Evolutionary conservation across 768 basidiomycete species (phyloP), one percentile per base, ranked within the genome.

Genomic region (Boletus rex-veris): DNA sequence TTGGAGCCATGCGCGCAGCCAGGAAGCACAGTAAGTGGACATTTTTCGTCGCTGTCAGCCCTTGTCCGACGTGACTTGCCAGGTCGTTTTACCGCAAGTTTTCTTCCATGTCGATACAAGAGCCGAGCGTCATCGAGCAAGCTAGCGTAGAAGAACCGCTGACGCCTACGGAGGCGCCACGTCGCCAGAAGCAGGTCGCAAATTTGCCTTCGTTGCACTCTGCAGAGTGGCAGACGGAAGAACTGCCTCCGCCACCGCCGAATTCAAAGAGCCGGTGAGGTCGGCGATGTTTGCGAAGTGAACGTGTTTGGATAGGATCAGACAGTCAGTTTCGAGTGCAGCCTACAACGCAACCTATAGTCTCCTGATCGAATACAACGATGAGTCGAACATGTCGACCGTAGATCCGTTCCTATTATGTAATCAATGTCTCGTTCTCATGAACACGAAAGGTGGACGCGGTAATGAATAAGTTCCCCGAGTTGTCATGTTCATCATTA

Each of bases 1-100:
- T 5, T 97, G 92, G 89, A 84, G 83, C 45, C 78, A 80, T 41
- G 74, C 77, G 16, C 77, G 95, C 39, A 80, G 84, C 55, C 79
- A 84, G 45, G 91, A 95, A 67, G 77, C 90, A 26, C 84, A 84
- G 90, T 92, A 63, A 69, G 86, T 42, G 6, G 28, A 36, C 12
- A 3, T 45, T 4, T 19, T 33, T 31, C n/a, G 16, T 28, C 19
- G 0, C 24, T 36, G 30, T 36, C 12, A 9, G 12, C 18, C 24
- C 39, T 28, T 12, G 28, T 26, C 36, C 37, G 26, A 55, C 26
- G 16, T 9, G 1, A 18, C 28, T 43, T 47, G 31, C 38, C 10
- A 70, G 68, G 44, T 49, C 59, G 15, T 48, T 70, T 46, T 54
- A 56, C 39, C 59, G 42, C 45, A 53, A 38, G 42, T 62, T 70